Percentiles rank a stretch among this genome's conserved stretches.
These are phyloP conservation scores for Cercospora sesami DNA, from an alignment of 2,329 filamentous ascomycete species.

Conservation along the genomic window DNA sequence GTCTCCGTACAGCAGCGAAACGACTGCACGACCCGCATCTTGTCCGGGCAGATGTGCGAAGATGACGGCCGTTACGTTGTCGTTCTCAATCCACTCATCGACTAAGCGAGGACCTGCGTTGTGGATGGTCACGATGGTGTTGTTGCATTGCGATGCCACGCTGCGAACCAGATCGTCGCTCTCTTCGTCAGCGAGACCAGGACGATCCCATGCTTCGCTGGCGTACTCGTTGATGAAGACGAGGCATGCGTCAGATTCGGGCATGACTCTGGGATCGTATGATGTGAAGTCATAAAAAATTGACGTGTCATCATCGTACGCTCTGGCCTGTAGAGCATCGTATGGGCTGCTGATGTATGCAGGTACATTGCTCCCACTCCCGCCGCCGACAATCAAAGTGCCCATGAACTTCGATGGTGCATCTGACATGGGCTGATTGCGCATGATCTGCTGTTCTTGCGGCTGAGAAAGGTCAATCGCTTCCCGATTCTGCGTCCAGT, in stretches of 20 bases:
- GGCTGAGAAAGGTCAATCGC: conserved; percentile 25
- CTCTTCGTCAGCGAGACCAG: conserved; percentile 39
- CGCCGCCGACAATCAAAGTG: conserved; percentile 41
- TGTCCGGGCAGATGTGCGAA: conserved; percentile 67
- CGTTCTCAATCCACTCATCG: conserved; percentile 62
- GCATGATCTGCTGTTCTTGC: conserved; percentile 37
- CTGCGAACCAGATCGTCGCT: conserved; percentile 59
- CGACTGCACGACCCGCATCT: conserved; percentile 59
- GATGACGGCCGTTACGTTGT: conserved; percentile 64
- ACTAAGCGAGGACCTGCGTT: conserved; percentile 63
- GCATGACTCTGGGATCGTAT: conserved; percentile 51
- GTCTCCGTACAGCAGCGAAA: conserved; percentile 59
- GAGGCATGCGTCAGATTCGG: conserved; percentile 45
- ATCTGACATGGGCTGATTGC: conserved; percentile 31
- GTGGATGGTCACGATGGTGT: conserved; percentile 65
- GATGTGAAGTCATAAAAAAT: conserved; percentile 61
- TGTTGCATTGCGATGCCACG: conserved; percentile 60
- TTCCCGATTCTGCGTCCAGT: conserved; percentile 34
- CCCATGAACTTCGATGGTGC: conserved; percentile 36
- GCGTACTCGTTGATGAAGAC: conserved; percentile 61
- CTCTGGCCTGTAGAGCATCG: conserved; percentile 39
- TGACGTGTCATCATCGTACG: conserved; percentile 55
- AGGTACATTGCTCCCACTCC: conserved; percentile 39
- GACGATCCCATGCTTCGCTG: conserved; percentile 43
- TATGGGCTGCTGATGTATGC: conserved; percentile 40